phyloP scores from a whole-genome alignment of 73 alveolate species.

The Paramecium tetraurelia region DNA sequence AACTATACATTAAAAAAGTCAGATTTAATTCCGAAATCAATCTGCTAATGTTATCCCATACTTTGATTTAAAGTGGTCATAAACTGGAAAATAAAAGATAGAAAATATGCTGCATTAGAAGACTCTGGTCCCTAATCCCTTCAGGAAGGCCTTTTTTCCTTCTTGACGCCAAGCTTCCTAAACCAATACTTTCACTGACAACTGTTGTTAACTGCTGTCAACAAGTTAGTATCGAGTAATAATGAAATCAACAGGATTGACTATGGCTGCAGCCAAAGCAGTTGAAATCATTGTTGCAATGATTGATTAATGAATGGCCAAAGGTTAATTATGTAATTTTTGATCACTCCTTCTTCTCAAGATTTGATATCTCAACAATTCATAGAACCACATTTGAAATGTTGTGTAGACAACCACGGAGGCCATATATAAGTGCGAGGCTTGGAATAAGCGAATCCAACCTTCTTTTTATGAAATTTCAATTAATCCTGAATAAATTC shows the following conservation, averaged over 20 bases:
- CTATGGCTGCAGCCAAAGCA: constrained; percentile 36
- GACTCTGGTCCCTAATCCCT: constrained; percentile 49
- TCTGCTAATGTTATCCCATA: constrained; percentile 59
- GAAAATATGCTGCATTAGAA: constrained; percentile 38
- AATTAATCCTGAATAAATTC: constrained; percentile 1
- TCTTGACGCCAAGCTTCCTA: constrained; percentile 8
- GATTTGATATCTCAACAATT: constrained; percentile 43
- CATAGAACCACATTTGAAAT: constrained; percentile 56
- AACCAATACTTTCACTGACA: not conserved
- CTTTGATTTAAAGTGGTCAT: constrained; percentile 51
- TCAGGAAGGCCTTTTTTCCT: constrained; percentile 52
- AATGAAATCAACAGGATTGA: constrained; percentile 55
- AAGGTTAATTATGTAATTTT: not conserved
- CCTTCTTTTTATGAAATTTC: constrained; percentile 56
- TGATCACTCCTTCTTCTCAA: not conserved
- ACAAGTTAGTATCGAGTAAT: constrained; percentile 57
- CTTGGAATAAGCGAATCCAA: constrained; percentile 40
- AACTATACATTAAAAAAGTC: not conserved
- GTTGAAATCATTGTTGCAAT: constrained; percentile 31
- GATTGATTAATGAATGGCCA: constrained; percentile 21
- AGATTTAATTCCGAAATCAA: not conserved
- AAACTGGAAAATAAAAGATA: constrained; percentile 51
- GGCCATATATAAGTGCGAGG: constrained; percentile 43
- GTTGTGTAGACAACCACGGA: constrained; percentile 36
- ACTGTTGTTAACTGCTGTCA: constrained; percentile 23